These are phyloP conservation scores for Gossypium thurberi DNA, from an alignment of 345 rosid species.

Conservation along the genomic window DNA sequence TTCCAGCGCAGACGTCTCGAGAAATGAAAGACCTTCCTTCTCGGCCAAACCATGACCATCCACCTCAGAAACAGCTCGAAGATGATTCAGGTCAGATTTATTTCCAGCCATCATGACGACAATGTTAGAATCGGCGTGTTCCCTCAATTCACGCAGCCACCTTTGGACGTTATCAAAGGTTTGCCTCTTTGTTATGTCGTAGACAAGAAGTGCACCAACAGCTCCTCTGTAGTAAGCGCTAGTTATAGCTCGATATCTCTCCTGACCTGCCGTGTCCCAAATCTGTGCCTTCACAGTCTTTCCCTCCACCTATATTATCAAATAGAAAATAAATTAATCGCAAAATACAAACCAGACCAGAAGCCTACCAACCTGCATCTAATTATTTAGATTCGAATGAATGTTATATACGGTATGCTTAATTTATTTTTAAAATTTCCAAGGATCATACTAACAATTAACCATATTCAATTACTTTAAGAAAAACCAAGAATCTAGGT, in stretches of 20 bases:
- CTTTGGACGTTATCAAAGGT: constrained; percentile 59
- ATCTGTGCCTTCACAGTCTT: constrained; percentile 77
- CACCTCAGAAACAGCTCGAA: constrained; percentile 52
- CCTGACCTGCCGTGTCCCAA: constrained; percentile 83
- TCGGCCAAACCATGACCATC: constrained; percentile 56
- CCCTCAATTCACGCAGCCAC: constrained; percentile 74
- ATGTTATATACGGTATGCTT: not conserved
- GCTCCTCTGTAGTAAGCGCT: constrained; percentile 78
- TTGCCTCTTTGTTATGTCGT: constrained; percentile 72
- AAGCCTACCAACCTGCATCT: not conserved
- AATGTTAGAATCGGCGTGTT: constrained; percentile 71
- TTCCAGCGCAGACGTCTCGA: constrained; percentile 68
- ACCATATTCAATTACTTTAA: not conserved
- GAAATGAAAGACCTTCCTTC: constrained; percentile 62
- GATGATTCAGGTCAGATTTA: constrained; percentile 59
- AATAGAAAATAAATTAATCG: not conserved
- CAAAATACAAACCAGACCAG: not conserved
- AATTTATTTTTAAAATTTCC: not conserved
- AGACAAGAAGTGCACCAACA: constrained; percentile 71
- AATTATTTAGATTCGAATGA: not conserved
- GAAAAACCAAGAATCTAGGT: not conserved
- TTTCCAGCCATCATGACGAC: constrained; percentile 80
- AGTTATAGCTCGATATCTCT: constrained; percentile 64
- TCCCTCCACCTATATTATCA: constrained; percentile 53
- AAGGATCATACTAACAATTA: not conserved